Conservation (phyloP, 2,329 filamentous ascomycete genomes). For the Pseudopyrenochaeta lycopersici region DNA sequence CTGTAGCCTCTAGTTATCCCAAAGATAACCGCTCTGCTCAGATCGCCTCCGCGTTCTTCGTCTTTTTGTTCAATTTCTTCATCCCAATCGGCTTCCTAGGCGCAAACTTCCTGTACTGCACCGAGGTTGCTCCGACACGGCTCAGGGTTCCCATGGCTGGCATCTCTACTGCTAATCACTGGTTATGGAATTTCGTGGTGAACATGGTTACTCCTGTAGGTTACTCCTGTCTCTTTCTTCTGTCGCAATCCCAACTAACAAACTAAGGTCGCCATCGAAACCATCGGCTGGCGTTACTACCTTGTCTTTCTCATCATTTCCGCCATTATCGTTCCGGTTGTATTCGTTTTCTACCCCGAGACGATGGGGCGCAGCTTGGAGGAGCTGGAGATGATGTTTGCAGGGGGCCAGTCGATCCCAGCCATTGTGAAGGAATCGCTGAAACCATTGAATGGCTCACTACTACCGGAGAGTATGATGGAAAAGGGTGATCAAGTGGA, state of each 20-base stretch:
- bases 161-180: slow-evolving; percentile 62
- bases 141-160: slow-evolving; percentile 64
- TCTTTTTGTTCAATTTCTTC: slow-evolving; percentile 69
- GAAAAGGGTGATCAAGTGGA: slow-evolving; percentile 22
- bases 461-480: slow-evolving; percentile 9
- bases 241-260: slow-evolving; percentile 2
- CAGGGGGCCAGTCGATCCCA: slow-evolving; percentile 45
- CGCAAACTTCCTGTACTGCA: slow-evolving; percentile 68
- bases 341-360: slow-evolving; percentile 58
- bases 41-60: slow-evolving; percentile 64
- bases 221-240: slow-evolving; percentile 54
- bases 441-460: slow-evolving; percentile 21
- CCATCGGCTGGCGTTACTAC: slow-evolving; percentile 63
- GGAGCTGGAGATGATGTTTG: slow-evolving; percentile 54
- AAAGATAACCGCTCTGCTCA: slow-evolving; percentile 57
- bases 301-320: slow-evolving; percentile 60
- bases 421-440: slow-evolving; percentile 33
- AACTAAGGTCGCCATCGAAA: slow-evolving; percentile 54
- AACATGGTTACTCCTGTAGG: slow-evolving; percentile 48
- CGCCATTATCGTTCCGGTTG: slow-evolving; percentile 55
- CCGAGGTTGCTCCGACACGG: slow-evolving; percentile 64
- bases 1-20: slow-evolving; percentile 61
- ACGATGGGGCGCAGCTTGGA: slow-evolving; percentile 62
- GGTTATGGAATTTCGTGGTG: slow-evolving; percentile 55
- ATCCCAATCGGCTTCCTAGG: slow-evolving; percentile 68